Conservation (phyloP, 179 eudicot genomes). For the Silene vulgaris region DNA sequence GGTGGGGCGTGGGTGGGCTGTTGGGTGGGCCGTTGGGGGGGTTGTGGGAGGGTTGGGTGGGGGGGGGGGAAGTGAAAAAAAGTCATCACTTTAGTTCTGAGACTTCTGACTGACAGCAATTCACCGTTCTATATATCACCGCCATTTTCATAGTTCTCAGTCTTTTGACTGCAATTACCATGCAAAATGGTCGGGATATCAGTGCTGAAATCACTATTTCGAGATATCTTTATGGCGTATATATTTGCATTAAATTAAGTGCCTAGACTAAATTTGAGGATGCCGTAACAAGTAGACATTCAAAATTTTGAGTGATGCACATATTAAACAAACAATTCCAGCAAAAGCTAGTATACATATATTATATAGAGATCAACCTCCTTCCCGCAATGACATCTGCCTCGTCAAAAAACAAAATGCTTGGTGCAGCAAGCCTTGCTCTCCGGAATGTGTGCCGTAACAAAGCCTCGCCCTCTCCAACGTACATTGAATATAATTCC, state of each 20-base stretch:
- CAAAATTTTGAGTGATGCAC: neutral
- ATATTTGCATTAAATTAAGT: neutral
- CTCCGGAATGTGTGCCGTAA: conserved; percentile 79
- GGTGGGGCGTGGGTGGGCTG: no score
- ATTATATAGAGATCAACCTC: conserved; percentile 37
- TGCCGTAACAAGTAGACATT: neutral
- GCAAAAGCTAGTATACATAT: neutral
- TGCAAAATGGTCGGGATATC: no score
- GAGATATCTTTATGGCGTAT: neutral
- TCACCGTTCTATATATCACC: no score
- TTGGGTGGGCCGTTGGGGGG: no score
- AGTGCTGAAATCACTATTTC: no score
- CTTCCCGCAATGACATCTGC: conserved; percentile 80
- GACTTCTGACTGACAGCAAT: no score
- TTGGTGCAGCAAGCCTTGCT: conserved; percentile 95
- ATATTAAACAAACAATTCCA: neutral
- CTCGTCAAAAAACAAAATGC: conserved; percentile 90
- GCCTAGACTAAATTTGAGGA: neutral
- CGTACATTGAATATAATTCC: conserved; percentile 84
- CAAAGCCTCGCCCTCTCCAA: conserved; percentile 96
- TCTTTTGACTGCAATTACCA: no score
- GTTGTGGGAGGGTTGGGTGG: no score
- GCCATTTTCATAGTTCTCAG: no score
- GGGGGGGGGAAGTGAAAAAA: no score
- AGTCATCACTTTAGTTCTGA: no score